phyloP scores from a whole-genome alignment of 2,329 filamentous ascomycete species.

The Penicillium sumatraense region DNA sequence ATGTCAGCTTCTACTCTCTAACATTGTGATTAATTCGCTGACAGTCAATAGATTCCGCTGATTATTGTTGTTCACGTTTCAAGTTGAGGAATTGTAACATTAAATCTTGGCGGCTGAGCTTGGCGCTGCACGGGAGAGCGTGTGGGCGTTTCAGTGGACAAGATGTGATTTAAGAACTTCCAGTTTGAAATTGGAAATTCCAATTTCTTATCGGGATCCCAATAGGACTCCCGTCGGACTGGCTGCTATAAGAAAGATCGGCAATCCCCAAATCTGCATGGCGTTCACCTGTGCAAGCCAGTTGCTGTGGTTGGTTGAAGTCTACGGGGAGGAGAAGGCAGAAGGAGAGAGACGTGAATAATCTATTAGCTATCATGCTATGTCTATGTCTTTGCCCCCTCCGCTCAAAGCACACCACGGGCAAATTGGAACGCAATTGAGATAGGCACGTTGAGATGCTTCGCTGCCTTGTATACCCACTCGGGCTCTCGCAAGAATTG shows the following conservation, averaged over 20 bases:
- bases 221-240: neutral
- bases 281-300: neutral
- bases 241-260: neutral
- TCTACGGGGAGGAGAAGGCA: neutral
- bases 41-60: no score
- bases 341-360: no score
- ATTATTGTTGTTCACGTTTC: neutral
- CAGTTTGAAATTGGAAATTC: no score
- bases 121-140: slow-evolving; percentile 18
- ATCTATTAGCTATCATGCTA: no score
- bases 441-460: slow-evolving; percentile 54
- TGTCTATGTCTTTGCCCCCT: no score
- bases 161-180: neutral
- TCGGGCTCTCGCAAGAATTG: slow-evolving; percentile 62
- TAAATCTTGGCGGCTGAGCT: slow-evolving; percentile 18
- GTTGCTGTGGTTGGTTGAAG: neutral
- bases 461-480: slow-evolving; percentile 58
- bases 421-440: slow-evolving; percentile 55
- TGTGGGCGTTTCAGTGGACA: neutral
- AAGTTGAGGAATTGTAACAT: slow-evolving; percentile 10
- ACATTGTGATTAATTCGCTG: no score
- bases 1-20: no score
- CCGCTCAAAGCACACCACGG: slow-evolving; percentile 23
- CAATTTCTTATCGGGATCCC: no score
- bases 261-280: neutral